Percentiles rank a stretch among this genome's conserved stretches.
Evolutionary conservation across 2,329 filamentous ascomycete species (phyloP).

Genomic region (Cladorrhinum sp.): DNA sequence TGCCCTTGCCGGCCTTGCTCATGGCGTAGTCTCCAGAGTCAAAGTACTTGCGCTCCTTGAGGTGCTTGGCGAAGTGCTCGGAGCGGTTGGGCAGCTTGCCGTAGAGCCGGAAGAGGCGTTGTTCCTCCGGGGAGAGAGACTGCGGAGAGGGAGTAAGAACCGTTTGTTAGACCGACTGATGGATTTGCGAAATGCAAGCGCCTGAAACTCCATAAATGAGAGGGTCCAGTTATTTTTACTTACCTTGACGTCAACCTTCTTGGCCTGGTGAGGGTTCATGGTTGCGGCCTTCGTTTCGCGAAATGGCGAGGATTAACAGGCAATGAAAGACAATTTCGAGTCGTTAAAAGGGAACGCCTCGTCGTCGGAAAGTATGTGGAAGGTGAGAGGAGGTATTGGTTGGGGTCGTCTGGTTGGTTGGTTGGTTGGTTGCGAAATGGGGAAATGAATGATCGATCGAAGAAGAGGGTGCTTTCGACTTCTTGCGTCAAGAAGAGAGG

Average conservation of each 20-base stretch:
- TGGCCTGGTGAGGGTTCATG: constrained; percentile 98
- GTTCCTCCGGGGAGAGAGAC: constrained; percentile 92
- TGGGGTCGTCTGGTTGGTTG: background rate
- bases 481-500: constrained; percentile 7
- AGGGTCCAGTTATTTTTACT: too few relatives aligned
- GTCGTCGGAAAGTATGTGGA: background rate
- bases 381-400: background rate
- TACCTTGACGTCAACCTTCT: constrained; percentile 96
- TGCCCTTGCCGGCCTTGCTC: constrained; percentile 95
- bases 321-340: background rate
- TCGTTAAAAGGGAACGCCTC: background rate
- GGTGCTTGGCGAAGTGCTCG: constrained; percentile 94
- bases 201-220: constrained; percentile 26
- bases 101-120: constrained; percentile 93
- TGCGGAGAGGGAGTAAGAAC: constrained; percentile 38
- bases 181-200: constrained; percentile 14
- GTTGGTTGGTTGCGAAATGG: background rate
- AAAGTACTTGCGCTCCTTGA: constrained; percentile 99
- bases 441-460: background rate
- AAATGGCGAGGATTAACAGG: background rate
- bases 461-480: background rate
- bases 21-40: constrained; percentile 95
- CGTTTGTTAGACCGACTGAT: constrained; percentile 6
- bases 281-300: constrained; percentile 8
- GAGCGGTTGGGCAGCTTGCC: constrained; percentile 96